Percentiles rank a stretch among this genome's conserved stretches.
phyloP scores from a whole-genome alignment of 2,329 filamentous ascomycete species.

The Cladophialophora psammophila region DNA sequence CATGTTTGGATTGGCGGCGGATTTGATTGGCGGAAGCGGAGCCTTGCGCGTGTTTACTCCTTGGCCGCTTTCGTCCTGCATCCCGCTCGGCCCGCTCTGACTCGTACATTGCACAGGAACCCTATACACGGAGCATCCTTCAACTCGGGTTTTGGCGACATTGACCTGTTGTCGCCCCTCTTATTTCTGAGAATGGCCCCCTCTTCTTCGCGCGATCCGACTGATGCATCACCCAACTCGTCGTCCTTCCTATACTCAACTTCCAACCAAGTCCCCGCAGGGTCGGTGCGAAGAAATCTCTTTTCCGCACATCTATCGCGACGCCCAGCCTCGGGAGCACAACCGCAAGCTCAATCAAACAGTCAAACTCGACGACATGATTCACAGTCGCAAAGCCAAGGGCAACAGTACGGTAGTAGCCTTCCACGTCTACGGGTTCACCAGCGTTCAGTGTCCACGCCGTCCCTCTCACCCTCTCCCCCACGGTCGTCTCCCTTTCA shows the following conservation, averaged over 20 bases:
- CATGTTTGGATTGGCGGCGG: background rate
- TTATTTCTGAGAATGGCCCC: constrained; percentile 10
- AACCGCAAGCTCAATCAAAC: constrained; percentile 23
- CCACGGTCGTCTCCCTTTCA: constrained; percentile 26
- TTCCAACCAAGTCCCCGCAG: constrained; percentile 21
- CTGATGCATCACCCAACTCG: constrained; percentile 20
- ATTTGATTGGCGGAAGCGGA: constrained; percentile 16
- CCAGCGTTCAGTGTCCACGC: constrained; percentile 31
- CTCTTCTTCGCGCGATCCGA: constrained; percentile 14
- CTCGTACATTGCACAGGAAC: background rate
- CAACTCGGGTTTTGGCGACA: background rate
- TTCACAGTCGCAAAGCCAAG: constrained; percentile 20
- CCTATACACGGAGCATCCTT: background rate
- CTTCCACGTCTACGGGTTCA: constrained; percentile 20
- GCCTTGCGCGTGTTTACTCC: background rate
- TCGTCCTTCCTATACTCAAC: constrained; percentile 19
- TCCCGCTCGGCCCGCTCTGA: background rate
- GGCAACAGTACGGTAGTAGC: constrained; percentile 1
- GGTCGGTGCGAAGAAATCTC: constrained; percentile 53
- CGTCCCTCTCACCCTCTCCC: constrained; percentile 34
- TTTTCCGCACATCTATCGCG: constrained; percentile 55
- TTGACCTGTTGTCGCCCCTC: background rate
- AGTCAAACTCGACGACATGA: constrained; percentile 5
- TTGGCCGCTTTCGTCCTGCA: background rate
- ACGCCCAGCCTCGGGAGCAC: constrained; percentile 45